phyloP scores from a whole-genome alignment of 495 filamentous ascomycete species.

The Letharia lupina region DNA sequence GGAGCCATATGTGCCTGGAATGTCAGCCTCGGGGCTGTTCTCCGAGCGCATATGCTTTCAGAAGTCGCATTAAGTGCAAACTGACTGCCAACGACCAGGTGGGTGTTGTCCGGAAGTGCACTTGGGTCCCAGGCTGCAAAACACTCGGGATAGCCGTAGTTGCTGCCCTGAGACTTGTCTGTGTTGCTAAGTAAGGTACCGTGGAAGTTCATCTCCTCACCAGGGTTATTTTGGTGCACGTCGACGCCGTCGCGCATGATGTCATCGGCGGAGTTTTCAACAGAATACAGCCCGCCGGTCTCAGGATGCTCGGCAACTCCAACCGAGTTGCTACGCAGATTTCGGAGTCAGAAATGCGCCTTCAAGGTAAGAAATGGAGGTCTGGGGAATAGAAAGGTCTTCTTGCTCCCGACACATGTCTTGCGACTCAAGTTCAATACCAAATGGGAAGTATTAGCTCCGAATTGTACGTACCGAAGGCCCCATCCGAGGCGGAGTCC shows the following conservation, averaged over 20 bases:
- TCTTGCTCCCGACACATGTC: neutral
- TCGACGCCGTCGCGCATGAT: slow-evolving; percentile 46
- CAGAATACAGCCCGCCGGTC: slow-evolving; percentile 52
- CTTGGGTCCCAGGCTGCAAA: slow-evolving; percentile 52
- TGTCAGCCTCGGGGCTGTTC: slow-evolving; percentile 41
- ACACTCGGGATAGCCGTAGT: slow-evolving; percentile 63
- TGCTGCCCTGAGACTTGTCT: slow-evolving; percentile 32
- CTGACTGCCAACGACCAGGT: slow-evolving; percentile 27
- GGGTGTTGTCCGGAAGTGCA: slow-evolving; percentile 32
- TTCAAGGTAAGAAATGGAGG: too few relatives aligned
- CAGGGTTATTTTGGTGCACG: slow-evolving; percentile 62
- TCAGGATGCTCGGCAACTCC: slow-evolving; percentile 53
- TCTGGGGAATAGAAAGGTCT: neutral
- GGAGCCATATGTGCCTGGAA: slow-evolving; percentile 56
- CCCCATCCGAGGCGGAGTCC: slow-evolving; percentile 53
- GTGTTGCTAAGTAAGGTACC: slow-evolving; percentile 46
- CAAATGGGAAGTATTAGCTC: neutral
- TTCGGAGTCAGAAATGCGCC: neutral
- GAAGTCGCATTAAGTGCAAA: slow-evolving; percentile 35
- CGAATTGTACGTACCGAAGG: neutral
- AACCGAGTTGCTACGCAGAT: slow-evolving; percentile 54
- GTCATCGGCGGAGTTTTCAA: slow-evolving; percentile 65
- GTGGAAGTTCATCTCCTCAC: slow-evolving; percentile 68
- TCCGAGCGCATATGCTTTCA: slow-evolving; percentile 38
- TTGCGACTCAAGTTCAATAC: neutral